A percentile compares a stretch with the other conserved stretches of the same genome.
phyloP scores from a whole-genome alignment of 2,329 filamentous ascomycete species.

The Penicillium sp. region DNA sequence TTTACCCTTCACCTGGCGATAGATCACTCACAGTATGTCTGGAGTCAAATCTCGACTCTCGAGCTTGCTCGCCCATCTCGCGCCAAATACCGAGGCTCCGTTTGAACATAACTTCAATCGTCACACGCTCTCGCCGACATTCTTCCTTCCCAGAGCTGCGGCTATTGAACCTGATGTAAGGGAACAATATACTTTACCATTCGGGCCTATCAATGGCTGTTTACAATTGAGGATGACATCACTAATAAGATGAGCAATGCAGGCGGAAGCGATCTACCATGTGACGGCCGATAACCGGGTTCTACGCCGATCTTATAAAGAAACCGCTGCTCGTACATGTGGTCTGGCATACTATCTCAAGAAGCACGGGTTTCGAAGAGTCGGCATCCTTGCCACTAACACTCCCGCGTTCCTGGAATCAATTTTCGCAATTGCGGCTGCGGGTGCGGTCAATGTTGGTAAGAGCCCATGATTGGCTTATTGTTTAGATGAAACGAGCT shows the following conservation, averaged over 20 bases:
- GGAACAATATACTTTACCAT: constrained; percentile 11
- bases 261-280: constrained; percentile 82
- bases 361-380: constrained; percentile 70
- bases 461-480: constrained; percentile 15
- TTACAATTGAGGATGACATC: neutral
- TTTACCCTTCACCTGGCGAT: neutral
- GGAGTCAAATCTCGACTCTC: constrained; percentile 28
- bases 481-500: constrained; percentile 38
- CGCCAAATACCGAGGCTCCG: constrained; percentile 12
- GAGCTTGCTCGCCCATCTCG: constrained; percentile 32
- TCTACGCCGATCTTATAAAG: constrained; percentile 74
- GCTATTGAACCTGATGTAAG: constrained; percentile 76
- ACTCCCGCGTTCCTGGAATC: constrained; percentile 92
- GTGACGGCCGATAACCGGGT: constrained; percentile 74
- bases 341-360: constrained; percentile 86
- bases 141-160: constrained; percentile 82
- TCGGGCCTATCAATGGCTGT: neutral
- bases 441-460: constrained; percentile 74
- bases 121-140: constrained; percentile 76
- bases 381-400: constrained; percentile 87
- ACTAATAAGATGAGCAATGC: constrained; percentile 2
- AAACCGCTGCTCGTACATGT: constrained; percentile 80
- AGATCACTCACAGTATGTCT: constrained; percentile 17
- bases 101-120: constrained; percentile 41
- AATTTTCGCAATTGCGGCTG: constrained; percentile 83